Evolutionary conservation across 2,329 filamentous ascomycete genomes (phyloP), one percentile per base, ranked within the genome.

Genomic region (Macrophomina phaseolina): DNA sequence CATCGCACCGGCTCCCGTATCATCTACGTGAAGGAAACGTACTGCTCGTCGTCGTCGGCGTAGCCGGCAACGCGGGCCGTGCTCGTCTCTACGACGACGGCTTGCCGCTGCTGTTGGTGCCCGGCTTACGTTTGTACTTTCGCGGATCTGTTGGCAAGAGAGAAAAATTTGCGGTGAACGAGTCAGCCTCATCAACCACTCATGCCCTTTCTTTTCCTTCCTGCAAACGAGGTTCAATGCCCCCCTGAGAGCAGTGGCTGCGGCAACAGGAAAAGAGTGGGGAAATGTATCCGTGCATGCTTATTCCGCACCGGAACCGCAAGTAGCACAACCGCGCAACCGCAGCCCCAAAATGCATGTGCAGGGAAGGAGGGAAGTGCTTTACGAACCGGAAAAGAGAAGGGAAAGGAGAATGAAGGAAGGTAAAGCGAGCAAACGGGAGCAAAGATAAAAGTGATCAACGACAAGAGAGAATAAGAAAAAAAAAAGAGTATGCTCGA

Each of bases 121-220:
- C 53, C 32, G 51, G 63, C 9, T 16, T 32, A 8, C 64, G 52
- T 28, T 66, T 66, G 64, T 66, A 61, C 64, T 66, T 66, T 23
- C 64, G n/a, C 34, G 64, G 64, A 34, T 66, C 64, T 66, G 14
- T 45, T 23, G 23, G 23, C 23, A 23, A 23, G 23, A 23, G 3
- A 23, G 2, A 23, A 23, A 23, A 14, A 2, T 38, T 38, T 45
- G 58, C 45, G 58, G 58, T 49, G 45, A 55, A 18, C 62, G 46
- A 52, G 46, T 64, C 36, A 64, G 56, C 56, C 18, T 45, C 28
- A 45, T 28, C 46, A 28, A 11, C 28, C 34, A 34, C 5, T 28
- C 38, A 45, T 45, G 18, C 12, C 32, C 36, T 42, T 16, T 42
- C n/a, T 28, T 30, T 16, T 7, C 18, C n/a, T n/a, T 5, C 16